Conservation (phyloP, 192 early-diverging fungal genomes). For the Coemansia furcata region DNA sequence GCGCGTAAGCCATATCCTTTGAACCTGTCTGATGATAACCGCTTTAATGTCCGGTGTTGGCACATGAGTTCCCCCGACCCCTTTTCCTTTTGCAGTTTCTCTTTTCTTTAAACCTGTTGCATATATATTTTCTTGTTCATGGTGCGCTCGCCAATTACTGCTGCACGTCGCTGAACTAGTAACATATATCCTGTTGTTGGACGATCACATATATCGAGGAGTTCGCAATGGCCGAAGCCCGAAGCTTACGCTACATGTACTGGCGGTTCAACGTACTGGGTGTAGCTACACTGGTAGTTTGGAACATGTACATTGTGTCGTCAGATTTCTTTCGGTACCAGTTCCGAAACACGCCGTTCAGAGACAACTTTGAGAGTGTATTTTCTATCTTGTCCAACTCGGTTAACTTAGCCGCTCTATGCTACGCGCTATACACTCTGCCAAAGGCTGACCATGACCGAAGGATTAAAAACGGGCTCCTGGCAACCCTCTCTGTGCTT, state of each 20-base stretch:
- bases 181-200: conserved; percentile 1
- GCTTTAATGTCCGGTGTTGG: neutral
- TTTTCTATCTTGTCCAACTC: conserved; percentile 64
- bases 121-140: neutral
- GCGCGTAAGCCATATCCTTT: neutral
- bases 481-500: conserved; percentile 54
- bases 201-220: neutral
- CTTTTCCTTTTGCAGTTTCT: neutral
- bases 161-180: neutral
- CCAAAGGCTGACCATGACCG: conserved; percentile 39
- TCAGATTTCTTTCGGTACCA: conserved; percentile 66
- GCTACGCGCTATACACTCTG: conserved; percentile 49
- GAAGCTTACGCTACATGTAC: conserved; percentile 27
- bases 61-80: neutral
- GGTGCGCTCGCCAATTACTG: neutral
- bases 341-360: conserved; percentile 60
- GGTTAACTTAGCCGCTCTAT: conserved; percentile 57
- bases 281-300: conserved; percentile 68
- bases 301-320: conserved; percentile 79
- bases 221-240: conserved; percentile 9
- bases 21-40: neutral
- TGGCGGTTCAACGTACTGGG: conserved; percentile 67
- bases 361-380: conserved; percentile 71
- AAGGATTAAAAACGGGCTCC: conserved; percentile 40
- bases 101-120: neutral